Evolutionary conservation across 768 basidiomycete species (phyloP).

Genomic region (Lyophyllum decastes): DNA sequence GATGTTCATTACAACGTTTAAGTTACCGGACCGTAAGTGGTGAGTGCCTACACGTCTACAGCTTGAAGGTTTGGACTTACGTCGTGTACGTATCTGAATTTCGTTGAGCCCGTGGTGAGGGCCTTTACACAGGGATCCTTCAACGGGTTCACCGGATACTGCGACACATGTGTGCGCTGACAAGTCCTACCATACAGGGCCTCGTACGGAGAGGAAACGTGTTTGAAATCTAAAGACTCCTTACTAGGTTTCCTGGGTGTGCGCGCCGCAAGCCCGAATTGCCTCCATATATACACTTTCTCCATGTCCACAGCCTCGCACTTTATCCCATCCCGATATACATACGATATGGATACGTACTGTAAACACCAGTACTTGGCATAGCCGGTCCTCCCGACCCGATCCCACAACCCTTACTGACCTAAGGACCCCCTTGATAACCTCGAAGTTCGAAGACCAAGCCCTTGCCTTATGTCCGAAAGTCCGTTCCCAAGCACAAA

Average conservation of each 20-base stretch:
- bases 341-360: neutral
- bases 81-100: neutral
- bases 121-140: neutral
- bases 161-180: neutral
- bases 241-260: neutral
- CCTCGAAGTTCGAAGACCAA: neutral
- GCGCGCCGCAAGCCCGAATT: neutral
- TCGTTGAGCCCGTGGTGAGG: neutral
- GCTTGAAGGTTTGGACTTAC: no score
- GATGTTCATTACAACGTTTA: slow-evolving; percentile 1
- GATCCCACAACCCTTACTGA: no score
- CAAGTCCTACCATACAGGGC: neutral
- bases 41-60: no score
- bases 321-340: neutral
- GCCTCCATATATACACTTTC: neutral
- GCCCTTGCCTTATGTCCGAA: slow-evolving; percentile 8
- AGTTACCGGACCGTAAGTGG: slow-evolving; percentile 7
- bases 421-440: neutral
- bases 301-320: neutral
- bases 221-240: neutral
- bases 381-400: neutral
- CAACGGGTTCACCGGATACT: neutral
- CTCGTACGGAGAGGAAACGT: neutral
- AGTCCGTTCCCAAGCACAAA: slow-evolving; percentile 2
- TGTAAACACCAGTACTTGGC: neutral